phyloP scores from a whole-genome alignment of 352 stramenopile genomes.

The Pythium brachiatum region DNA sequence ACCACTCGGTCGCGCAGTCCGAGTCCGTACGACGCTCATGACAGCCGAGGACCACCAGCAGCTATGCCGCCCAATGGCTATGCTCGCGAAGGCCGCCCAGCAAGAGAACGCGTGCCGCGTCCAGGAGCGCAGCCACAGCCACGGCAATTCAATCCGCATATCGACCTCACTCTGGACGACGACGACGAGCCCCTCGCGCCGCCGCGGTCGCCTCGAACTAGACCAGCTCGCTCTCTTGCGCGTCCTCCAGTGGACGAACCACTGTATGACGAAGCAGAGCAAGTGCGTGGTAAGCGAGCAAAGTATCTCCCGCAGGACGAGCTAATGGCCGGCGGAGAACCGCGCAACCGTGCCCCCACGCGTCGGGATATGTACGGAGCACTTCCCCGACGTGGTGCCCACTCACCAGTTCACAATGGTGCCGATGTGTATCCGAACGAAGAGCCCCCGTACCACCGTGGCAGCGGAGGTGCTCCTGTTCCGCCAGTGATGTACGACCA shows the following conservation, averaged over 20 bases:
- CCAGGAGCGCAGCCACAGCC: not conserved
- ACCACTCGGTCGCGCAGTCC: constrained; percentile 21
- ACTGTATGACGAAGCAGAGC: constrained; percentile 10
- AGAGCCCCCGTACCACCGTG: constrained; percentile 3
- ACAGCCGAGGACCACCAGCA: not conserved
- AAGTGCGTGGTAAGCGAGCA: constrained; percentile 16
- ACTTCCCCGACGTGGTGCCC: not conserved
- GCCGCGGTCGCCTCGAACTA: constrained; percentile 14
- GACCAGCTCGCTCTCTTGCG: constrained; percentile 1
- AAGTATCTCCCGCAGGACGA: constrained; percentile 14
- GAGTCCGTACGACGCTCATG: constrained; percentile 14
- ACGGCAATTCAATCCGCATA: not conserved
- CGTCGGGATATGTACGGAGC: constrained; percentile 14
- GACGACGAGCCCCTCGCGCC: not conserved
- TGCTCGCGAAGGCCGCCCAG: not conserved
- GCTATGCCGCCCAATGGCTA: constrained; percentile 8
- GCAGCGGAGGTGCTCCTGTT: not conserved
- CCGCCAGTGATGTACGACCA: not conserved
- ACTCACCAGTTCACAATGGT: constrained; percentile 7
- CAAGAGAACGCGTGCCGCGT: constrained; percentile 1
- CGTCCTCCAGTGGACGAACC: not conserved
- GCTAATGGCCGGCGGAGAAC: not conserved
- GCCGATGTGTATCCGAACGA: constrained; percentile 2
- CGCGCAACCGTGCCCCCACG: not conserved
- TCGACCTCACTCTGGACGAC: constrained; percentile 20